Evolutionary conservation across 352 stramenopile genomes (phyloP).

Genomic region (Phytophthora brassicae): DNA sequence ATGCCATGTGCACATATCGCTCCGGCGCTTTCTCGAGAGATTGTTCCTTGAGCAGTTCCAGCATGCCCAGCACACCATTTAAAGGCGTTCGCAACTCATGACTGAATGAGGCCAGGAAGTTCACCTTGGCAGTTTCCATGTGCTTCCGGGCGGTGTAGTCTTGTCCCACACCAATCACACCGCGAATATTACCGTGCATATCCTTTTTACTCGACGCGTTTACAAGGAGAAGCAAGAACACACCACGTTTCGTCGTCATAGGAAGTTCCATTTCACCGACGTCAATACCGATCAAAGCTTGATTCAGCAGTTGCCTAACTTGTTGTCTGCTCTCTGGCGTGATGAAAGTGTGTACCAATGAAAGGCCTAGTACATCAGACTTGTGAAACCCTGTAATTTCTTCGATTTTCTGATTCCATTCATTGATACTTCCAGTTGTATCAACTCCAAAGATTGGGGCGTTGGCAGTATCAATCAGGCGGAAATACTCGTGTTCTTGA

Average conservation of each 20-base stretch:
- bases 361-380: slow-evolving; percentile 63
- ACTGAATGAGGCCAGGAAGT: slow-evolving; percentile 87
- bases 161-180: slow-evolving; percentile 91
- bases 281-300: slow-evolving; percentile 81
- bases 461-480: slow-evolving; percentile 72
- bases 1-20: slow-evolving; percentile 85
- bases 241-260: slow-evolving; percentile 76
- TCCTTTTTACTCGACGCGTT: slow-evolving; percentile 90
- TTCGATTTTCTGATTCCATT: slow-evolving; percentile 89
- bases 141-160: slow-evolving; percentile 91
- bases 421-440: slow-evolving; percentile 79
- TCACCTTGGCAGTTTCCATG: slow-evolving; percentile 86
- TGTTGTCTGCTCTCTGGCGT: slow-evolving; percentile 66
- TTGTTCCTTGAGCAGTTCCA: slow-evolving; percentile 80
- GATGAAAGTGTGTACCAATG: slow-evolving; percentile 81
- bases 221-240: slow-evolving; percentile 71
- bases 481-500: slow-evolving; percentile 85
- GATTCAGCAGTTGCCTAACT: slow-evolving; percentile 73
- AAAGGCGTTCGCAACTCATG: slow-evolving; percentile 82
- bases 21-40: slow-evolving; percentile 64
- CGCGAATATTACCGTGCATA: slow-evolving; percentile 90
- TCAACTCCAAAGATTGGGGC: slow-evolving; percentile 87
- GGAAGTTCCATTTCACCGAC: slow-evolving; percentile 89
- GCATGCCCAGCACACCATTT: slow-evolving; percentile 83
- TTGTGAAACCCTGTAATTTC: slow-evolving; percentile 85